These are phyloP conservation scores for Aspergillus floridensis DNA, from an alignment of 2,329 filamentous ascomycete species.

Conservation along the genomic window DNA sequence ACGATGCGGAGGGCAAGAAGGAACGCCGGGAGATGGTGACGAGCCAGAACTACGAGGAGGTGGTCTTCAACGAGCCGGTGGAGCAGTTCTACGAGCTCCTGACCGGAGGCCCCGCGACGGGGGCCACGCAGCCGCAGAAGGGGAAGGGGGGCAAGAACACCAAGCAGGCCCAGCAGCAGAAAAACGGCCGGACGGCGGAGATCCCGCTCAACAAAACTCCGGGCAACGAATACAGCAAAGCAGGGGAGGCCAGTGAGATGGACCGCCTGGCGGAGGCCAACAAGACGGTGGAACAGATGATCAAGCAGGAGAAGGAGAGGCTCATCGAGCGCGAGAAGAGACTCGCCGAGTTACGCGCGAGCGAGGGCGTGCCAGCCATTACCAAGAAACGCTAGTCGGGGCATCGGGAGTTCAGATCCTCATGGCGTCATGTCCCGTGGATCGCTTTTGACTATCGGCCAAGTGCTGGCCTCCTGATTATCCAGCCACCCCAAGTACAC, in stretches of 20 bases:
- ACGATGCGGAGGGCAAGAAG: slow-evolving; percentile 70
- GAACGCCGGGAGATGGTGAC: slow-evolving; percentile 63
- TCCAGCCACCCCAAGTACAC: background rate
- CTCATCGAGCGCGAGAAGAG: slow-evolving; percentile 61
- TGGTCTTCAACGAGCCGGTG: slow-evolving; percentile 96
- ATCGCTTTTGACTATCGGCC: background rate
- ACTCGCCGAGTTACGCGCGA: slow-evolving; percentile 52
- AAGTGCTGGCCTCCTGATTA: background rate
- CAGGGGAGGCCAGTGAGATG: slow-evolving; percentile 67
- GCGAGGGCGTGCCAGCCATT: slow-evolving; percentile 39
- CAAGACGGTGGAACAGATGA: slow-evolving; percentile 57
- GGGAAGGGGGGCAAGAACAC: slow-evolving; percentile 59
- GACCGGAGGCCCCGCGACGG: slow-evolving; percentile 61
- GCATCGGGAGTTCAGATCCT: background rate
- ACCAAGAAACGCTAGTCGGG: slow-evolving; percentile 42
- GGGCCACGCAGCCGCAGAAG: slow-evolving; percentile 45
- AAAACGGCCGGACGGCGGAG: slow-evolving; percentile 68
- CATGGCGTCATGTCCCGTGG: background rate
- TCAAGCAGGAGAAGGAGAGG: slow-evolving; percentile 63
- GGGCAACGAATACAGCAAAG: slow-evolving; percentile 69
- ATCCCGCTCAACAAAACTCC: slow-evolving; percentile 67
- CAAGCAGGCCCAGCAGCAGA: slow-evolving; percentile 45
- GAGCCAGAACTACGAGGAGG: slow-evolving; percentile 84
- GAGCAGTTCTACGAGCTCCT: slow-evolving; percentile 87
- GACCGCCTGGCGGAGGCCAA: slow-evolving; percentile 62